Evolutionary conservation across 495 filamentous ascomycete species (phyloP), one percentile per base, ranked within the genome.

Genomic region (Daldinia loculata): DNA sequence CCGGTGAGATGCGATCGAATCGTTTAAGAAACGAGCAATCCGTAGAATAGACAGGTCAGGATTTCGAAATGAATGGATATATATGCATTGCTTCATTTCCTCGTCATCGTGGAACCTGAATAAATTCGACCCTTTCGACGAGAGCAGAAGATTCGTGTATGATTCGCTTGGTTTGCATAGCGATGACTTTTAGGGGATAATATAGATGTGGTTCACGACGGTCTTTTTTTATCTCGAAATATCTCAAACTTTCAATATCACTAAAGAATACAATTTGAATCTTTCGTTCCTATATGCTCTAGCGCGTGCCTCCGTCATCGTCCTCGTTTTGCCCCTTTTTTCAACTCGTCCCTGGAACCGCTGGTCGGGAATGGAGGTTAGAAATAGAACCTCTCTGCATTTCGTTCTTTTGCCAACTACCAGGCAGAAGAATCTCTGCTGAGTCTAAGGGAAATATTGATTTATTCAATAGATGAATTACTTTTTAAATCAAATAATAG

Each of bases 1-100:
- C 70, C 70, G 61, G 51, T 62, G 56, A 69, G 63, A 30, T 32
- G 62, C 61, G 61, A 66, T 69, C 62, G 66, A 69, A 58, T 69
- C 65, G 70, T 60, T 69, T 73, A 69, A 45, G 32, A 15, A 48
- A 39, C 36, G 38, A 53, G 52, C 51, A 66, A 39, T 62, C 45
- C 60, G 56, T 51, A 66, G 41, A 56, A 48, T 30, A 60, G 45
- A 32, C 15, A 32, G 48, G 53, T 53, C 36, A 22, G 39, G 39
- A 57, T 68, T n/a, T 59, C 43, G 14, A 50, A 50, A 56, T 45
- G 50, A 62, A 65, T 43, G 27, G 50, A 63, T 32, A 19, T 7
- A 60, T 22, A 19, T 27, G n/a, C 14, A 8, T 50, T 63, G 32
- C 24, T 22, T 63, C 14, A 56, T 41, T 66, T 26, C 24, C 22